Base-by-base conservation (phyloP, 2,329 filamentous ascomycete genomes). In the Clonostachys sp. region DNA sequence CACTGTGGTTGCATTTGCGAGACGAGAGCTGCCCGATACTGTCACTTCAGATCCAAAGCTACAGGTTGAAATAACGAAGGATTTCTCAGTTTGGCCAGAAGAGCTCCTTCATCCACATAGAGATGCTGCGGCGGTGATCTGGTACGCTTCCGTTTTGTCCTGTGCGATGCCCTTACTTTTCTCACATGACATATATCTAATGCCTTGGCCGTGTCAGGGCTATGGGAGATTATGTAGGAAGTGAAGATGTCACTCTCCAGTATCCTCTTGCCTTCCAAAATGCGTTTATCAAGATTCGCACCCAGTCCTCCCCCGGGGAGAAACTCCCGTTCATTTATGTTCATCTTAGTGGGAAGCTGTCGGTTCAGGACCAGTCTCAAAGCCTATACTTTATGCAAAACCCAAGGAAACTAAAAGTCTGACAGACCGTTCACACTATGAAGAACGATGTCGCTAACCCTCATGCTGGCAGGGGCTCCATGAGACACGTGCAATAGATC, bases 301-400 rank as follows among this genome's bases (percentile, higher is more conserved):
- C 16, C 1, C 20, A 12, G 14, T 13, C 16, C 16, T 8, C 24
- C 24, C 46, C 5, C 9, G 36, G 53, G 30, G 39, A 30, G 24
- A 30, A 30, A 10, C 24, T 49, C 1, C 53, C 12, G 3, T 66
- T 67, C 24, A 54, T 55, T 38, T 64, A 57, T 34, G 53, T 67
- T 4, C 62, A 62, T 36, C 49, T 67, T 6, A 65, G 64, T 38
- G 64, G 65, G 2, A 61, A 57, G 13, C 64, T 62, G 33, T 63
- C 65, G 1, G 50, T 55, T 12, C 61, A 59, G 16, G 53, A 67
- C 16, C 64, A 67, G 46, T 55, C 63, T 6, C 46, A 53, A 17
- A 60, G 49, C 24, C 14, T 67, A 14, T 62, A 56, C 51, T 57
- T 58, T 1, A 40, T 58, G 12, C 12, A n/a, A 18, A 13, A 33